Conservation (phyloP, 2,329 filamentous ascomycete species). For the Aureobasidium leucospermi region DNA sequence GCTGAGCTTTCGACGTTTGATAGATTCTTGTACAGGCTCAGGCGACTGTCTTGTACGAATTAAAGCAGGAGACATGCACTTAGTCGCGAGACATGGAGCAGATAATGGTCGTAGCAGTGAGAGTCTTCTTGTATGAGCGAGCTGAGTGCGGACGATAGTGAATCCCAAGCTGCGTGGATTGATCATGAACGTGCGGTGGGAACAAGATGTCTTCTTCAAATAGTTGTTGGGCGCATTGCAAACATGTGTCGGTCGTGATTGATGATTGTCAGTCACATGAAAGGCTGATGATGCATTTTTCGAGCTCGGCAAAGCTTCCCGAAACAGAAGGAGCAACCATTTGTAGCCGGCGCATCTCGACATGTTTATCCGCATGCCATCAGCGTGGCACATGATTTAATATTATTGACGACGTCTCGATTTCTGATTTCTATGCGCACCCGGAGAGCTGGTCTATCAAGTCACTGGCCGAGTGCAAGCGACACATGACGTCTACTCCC, state of each 20-base stretch:
- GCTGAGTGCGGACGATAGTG: background rate
- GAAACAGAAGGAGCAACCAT: slow-evolving; percentile 1
- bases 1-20: slow-evolving; percentile 24
- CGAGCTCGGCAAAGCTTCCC: slow-evolving; percentile 12
- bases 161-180: background rate
- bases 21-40: background rate
- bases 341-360: background rate
- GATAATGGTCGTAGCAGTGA: background rate
- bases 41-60: slow-evolving; percentile 22
- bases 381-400: background rate
- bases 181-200: background rate
- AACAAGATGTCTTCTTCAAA: background rate
- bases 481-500: slow-evolving; percentile 54
- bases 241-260: background rate
- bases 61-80: slow-evolving; percentile 27
- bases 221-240: background rate
- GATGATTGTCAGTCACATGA: slow-evolving; percentile 5
- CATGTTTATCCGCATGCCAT: background rate
- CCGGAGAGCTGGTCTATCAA: background rate
- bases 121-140: background rate
- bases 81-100: background rate
- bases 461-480: background rate
- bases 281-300: slow-evolving; percentile 6
- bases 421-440: background rate
- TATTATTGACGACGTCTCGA: background rate